Evolutionary conservation across 805 yeast species (phyloP), one percentile per base, ranked within the genome.

Genomic region (Ogataea saltuana): DNA sequence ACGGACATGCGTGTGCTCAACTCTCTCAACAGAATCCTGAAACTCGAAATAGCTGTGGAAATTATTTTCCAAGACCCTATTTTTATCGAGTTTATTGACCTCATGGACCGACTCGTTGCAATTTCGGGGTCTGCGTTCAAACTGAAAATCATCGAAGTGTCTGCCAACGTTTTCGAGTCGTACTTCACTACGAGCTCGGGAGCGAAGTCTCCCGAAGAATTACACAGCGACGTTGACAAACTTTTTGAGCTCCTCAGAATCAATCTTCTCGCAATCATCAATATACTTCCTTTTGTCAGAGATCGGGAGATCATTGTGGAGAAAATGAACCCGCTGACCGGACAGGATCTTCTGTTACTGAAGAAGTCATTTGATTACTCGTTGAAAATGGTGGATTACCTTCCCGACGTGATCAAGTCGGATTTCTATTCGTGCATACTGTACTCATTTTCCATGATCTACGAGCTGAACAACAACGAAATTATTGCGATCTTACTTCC

Each of bases 231-330:
- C 39, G 82, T 86, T 42, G 95, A 88, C 53, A 88, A 86, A 55
- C 65, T 88, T 33, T 88, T 91, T 61, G 97, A 91, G 58, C 68
- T 90, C 19, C 64, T 89, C 38, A 72, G 96, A 49, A 74, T 89
- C 5, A 75, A 78, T 13, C 71, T 85, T 68, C 69, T 82, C 16
- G 83, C 87, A 0, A 64, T 89, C 13, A 74, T 82, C 20, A 72
- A 69, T 22, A 65, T 75, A 7, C 63, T 85, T 32, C 90, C 95
- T 7, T 75, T 80, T 40, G 66, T 83, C 30, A 73, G 75, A 43
- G 74, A 71, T 21, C 74, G 70, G 30, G 72, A 58, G 42, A 67
- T 74, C 36, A 51, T 49, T 34, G 19, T 49, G 41, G 56, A 51
- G 35, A 48, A 62, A 45, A 26, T 60, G 45, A 39, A 40, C 8